Evolutionary conservation across 495 filamentous ascomycete genomes (phyloP).

Genomic region (Podospora appendiculata): DNA sequence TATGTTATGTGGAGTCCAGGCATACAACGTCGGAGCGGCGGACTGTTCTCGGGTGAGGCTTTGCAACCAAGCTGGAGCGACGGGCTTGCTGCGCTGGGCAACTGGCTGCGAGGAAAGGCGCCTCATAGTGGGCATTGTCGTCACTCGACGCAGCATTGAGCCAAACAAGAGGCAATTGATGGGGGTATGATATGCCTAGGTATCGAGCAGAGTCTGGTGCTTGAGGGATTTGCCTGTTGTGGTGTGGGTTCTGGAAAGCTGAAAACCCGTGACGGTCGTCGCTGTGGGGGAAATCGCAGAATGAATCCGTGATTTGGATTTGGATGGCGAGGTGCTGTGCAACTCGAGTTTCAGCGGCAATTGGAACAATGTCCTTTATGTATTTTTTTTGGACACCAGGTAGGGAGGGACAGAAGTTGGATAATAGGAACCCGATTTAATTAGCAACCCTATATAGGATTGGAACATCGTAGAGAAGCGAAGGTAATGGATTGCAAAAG

Average conservation of each 20-base stretch:
- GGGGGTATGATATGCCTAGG: no score
- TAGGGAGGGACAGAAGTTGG: no score
- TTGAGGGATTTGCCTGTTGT: background rate
- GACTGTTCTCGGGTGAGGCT: background rate
- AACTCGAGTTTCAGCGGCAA: no score
- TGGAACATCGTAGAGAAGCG: no score
- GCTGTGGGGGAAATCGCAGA: no score
- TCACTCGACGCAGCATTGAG: background rate
- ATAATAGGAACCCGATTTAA: no score
- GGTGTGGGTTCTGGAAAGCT: background rate
- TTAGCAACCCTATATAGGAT: no score
- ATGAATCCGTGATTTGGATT: background rate
- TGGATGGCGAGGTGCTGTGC: background rate
- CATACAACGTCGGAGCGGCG: slow-evolving; percentile 20
- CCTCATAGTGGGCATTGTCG: background rate
- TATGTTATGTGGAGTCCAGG: slow-evolving; percentile 24
- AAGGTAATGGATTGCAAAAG: no score
- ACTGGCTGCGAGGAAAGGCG: background rate
- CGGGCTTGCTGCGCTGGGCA: background rate
- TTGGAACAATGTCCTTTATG: no score
- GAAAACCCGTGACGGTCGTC: no score
- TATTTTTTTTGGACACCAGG: no score
- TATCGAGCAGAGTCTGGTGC: background rate
- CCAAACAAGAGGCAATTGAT: no score
- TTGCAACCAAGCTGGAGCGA: slow-evolving; percentile 2